A percentile compares a stretch with the other conserved stretches of the same genome.
These are phyloP conservation scores for Gastrolobium villosum DNA, from an alignment of 306 rosid species.

Conservation along the genomic window DNA sequence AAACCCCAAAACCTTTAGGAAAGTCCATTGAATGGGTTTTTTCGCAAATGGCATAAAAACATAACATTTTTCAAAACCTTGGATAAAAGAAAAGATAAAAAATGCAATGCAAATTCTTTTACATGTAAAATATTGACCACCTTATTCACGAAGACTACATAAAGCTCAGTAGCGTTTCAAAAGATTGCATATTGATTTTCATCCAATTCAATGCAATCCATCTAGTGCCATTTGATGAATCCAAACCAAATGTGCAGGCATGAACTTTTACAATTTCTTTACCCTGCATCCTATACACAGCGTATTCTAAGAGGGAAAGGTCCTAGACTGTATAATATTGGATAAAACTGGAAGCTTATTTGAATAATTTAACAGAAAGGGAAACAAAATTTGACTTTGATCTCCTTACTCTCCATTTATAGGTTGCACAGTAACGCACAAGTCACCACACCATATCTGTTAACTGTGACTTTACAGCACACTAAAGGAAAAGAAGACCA, in stretches of 20 bases:
- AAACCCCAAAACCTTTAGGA: slow-evolving; percentile 31
- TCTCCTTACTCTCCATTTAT: slow-evolving; percentile 21
- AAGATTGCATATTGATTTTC: background rate
- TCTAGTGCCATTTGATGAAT: slow-evolving; percentile 5
- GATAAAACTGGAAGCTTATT: slow-evolving; percentile 2
- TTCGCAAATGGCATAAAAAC: slow-evolving; percentile 20
- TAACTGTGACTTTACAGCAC: slow-evolving; percentile 13
- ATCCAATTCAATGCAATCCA: slow-evolving; percentile 36
- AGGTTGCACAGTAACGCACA: slow-evolving; percentile 13
- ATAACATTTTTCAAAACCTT: background rate
- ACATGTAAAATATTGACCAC: slow-evolving; percentile 25
- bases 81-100: background rate
- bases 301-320: slow-evolving; percentile 19
- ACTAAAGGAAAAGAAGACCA: background rate
- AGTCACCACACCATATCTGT: background rate
- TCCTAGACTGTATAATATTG: background rate
- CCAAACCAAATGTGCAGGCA: background rate
- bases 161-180: slow-evolving; percentile 17
- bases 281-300: background rate
- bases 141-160: slow-evolving; percentile 20
- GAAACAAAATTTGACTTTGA: background rate
- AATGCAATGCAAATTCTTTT: background rate
- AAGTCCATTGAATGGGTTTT: slow-evolving; percentile 27
- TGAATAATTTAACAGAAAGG: slow-evolving; percentile 4
- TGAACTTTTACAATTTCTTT: background rate